Evolutionary conservation across 129 eudicot species (phyloP).

Genomic region (Deinandra increscens): DNA sequence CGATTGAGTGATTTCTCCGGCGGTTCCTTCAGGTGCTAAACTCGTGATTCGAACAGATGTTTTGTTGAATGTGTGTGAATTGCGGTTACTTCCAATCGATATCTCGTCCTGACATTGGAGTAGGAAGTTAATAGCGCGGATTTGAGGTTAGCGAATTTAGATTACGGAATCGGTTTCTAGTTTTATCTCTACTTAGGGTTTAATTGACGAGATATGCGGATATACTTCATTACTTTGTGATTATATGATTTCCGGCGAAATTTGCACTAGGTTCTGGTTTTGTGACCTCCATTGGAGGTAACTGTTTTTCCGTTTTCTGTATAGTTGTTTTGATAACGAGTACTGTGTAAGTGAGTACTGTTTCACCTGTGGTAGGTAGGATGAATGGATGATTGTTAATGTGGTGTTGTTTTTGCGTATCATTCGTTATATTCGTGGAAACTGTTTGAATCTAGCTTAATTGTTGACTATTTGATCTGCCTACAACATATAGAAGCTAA

Average conservation of each 20-base stretch:
- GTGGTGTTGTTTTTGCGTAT: background rate
- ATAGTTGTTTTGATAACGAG: background rate
- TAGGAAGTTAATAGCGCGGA: constrained; percentile 1
- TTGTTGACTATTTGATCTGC: background rate
- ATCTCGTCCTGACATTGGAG: background rate
- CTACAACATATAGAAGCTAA: constrained; percentile 32
- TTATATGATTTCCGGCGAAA: background rate
- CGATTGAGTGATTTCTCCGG: constrained; percentile 15
- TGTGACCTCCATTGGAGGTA: constrained; percentile 20
- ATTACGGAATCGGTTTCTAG: background rate
- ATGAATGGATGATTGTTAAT: constrained; percentile 17
- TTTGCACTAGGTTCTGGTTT: constrained; percentile 14
- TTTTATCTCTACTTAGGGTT: constrained; percentile 17
- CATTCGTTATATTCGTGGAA: constrained; percentile 1
- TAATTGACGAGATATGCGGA: constrained; percentile 2
- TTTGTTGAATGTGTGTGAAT: constrained; percentile 20
- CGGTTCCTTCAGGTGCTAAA: background rate
- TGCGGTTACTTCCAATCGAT: constrained; percentile 20
- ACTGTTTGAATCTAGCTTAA: constrained; percentile 16
- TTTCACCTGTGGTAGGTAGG: constrained; percentile 23
- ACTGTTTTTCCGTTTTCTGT: background rate
- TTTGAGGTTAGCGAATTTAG: constrained; percentile 15
- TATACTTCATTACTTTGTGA: background rate
- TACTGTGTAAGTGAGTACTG: constrained; percentile 23
- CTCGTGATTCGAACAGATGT: background rate